Conservation (phyloP, 257 asterid genomes). For the Lavandula angustifolia region DNA sequence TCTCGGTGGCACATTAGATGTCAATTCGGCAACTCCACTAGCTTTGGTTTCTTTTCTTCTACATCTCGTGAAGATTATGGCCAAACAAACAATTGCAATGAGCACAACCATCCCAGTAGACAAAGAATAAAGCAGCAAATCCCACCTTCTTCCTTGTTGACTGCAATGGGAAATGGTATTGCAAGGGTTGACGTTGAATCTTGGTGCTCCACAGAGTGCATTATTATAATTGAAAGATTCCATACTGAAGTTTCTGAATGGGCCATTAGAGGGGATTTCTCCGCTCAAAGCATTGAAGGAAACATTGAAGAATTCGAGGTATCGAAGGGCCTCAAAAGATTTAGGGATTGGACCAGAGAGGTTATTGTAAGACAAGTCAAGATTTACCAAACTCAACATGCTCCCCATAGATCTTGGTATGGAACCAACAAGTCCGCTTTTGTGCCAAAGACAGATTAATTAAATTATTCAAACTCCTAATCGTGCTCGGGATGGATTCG, state of each 20-base stretch:
- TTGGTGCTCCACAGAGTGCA: conserved; percentile 25
- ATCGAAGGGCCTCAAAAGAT: conserved; percentile 4
- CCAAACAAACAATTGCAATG: background rate
- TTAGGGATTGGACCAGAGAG: conserved; percentile 30
- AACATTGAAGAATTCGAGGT: conserved; percentile 27
- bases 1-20: background rate
- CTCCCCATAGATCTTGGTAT: conserved; percentile 24
- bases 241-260: conserved; percentile 29
- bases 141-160: background rate
- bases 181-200: conserved; percentile 30
- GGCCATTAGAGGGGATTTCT: conserved; percentile 32
- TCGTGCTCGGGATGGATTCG: conserved; percentile 6
- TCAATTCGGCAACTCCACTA: background rate
- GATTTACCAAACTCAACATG: conserved; percentile 17
- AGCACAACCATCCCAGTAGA: background rate
- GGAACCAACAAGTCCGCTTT: background rate
- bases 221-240: conserved; percentile 21
- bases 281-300: conserved; percentile 33
- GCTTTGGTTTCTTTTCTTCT: no score
- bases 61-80: background rate
- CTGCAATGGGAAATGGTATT: background rate
- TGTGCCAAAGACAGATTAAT: background rate
- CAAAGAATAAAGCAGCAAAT: background rate
- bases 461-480: background rate
- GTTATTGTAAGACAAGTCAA: conserved; percentile 12